A percentile compares a stretch with the other conserved stretches of the same genome.
Conservation (phyloP, 1,284 basidiomycete genomes). For the Ceratorhiza oryzae-sativae region DNA sequence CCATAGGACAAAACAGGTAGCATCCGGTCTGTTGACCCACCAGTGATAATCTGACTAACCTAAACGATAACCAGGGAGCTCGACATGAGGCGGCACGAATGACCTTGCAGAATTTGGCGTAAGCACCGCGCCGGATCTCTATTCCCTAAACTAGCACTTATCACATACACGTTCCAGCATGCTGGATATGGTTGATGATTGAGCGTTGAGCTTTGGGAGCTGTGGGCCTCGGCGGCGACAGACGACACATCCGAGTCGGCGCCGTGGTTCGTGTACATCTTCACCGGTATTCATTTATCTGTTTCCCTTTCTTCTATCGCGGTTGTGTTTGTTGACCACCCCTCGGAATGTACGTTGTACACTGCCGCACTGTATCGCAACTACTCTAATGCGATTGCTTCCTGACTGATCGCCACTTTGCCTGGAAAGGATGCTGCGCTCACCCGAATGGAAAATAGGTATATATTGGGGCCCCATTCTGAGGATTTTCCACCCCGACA, state of each 20-base stretch:
- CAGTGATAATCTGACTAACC: slow-evolving; percentile 1
- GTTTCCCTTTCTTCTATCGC: slow-evolving; percentile 2
- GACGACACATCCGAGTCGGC: slow-evolving; percentile 21
- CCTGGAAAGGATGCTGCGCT: neutral
- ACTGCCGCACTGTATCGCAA: neutral
- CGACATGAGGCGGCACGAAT: slow-evolving; percentile 35
- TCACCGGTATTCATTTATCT: neutral
- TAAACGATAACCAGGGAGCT: slow-evolving; percentile 27
- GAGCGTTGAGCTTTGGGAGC: neutral
- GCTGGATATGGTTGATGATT: slow-evolving; percentile 20
- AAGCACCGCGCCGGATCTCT: neutral
- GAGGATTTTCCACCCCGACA: neutral
- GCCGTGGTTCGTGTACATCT: slow-evolving; percentile 34
- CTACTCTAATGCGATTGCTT: neutral
- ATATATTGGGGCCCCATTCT: neutral
- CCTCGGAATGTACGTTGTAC: slow-evolving; percentile 8
- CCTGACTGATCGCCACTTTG: neutral
- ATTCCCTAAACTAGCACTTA: slow-evolving; percentile 16
- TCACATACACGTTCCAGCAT: slow-evolving; percentile 13
- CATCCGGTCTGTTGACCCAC: neutral
- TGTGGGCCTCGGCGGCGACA: slow-evolving; percentile 32
- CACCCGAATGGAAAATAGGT: neutral
- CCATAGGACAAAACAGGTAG: slow-evolving; percentile 38
- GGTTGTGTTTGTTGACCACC: neutral
- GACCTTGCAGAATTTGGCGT: slow-evolving; percentile 27